Evolutionary conservation across 208 protist genomes (phyloP).

Genomic region (Jaenimonas drosophilae): DNA sequence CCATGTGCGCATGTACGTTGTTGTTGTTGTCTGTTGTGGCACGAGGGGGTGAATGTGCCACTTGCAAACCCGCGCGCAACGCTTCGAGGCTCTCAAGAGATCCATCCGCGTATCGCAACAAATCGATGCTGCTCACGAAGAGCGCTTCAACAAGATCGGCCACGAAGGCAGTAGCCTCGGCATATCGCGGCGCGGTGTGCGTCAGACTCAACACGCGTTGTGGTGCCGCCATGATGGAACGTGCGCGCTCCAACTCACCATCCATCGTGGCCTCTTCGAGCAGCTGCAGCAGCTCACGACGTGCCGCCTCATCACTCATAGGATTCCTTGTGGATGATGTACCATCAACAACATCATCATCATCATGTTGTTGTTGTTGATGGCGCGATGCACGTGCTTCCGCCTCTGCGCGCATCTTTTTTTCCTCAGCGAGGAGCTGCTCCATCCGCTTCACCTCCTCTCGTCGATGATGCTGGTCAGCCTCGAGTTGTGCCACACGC

Average conservation of each 20-base stretch:
- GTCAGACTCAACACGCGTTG: slow-evolving; percentile 23
- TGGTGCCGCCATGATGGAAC: slow-evolving; percentile 38
- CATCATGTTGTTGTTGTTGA: slow-evolving; percentile 3
- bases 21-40: slow-evolving; percentile 3
- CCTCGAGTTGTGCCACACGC: slow-evolving; percentile 47
- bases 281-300: slow-evolving; percentile 47
- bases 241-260: slow-evolving; percentile 56
- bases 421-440: background rate
- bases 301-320: slow-evolving; percentile 35
- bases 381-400: slow-evolving; percentile 2
- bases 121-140: slow-evolving; percentile 33
- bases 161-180: slow-evolving; percentile 1
- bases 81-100: slow-evolving; percentile 57
- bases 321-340: slow-evolving; percentile 10
- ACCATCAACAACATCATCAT: background rate
- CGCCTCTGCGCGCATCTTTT: background rate
- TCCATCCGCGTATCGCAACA: slow-evolving; percentile 54
- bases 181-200: slow-evolving; percentile 6
- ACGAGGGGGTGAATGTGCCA: slow-evolving; percentile 7
- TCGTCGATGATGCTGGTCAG: slow-evolving; percentile 12
- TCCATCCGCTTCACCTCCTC: background rate
- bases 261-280: slow-evolving; percentile 61
- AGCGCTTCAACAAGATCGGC: slow-evolving; percentile 20
- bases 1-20: too few species aligned
- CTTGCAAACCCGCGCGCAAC: slow-evolving; percentile 30